These are phyloP conservation scores for Russula vinacea DNA, from an alignment of 768 basidiomycete species.

Conservation along the genomic window DNA sequence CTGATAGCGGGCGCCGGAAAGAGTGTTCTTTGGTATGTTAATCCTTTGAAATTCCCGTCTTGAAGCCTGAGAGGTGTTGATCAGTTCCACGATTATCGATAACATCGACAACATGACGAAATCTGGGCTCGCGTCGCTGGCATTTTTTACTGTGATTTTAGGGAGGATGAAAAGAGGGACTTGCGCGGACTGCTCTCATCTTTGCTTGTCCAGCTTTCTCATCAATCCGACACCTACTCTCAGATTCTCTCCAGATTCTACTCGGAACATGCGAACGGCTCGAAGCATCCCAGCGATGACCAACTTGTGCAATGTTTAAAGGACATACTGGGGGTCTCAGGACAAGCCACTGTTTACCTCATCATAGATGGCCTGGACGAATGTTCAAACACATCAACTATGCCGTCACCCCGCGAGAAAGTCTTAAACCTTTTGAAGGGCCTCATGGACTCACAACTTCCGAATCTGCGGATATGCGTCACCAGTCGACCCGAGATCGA, in stretches of 20 bases:
- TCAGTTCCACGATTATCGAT: neutral
- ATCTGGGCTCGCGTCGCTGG: conserved; percentile 1
- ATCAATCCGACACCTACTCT: neutral
- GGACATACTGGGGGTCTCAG: neutral
- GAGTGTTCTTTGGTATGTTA: neutral
- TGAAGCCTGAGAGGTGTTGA: neutral
- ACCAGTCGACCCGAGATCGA: conserved; percentile 7
- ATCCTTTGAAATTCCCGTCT: neutral
- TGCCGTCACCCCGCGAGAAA: neutral
- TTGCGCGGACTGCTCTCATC: conserved; percentile 4
- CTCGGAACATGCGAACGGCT: neutral
- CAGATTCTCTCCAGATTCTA: conserved; percentile 1
- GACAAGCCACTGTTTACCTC: neutral
- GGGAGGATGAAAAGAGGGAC: neutral
- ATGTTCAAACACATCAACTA: neutral
- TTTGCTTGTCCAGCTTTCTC: neutral
- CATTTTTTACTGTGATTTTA: conserved; percentile 8
- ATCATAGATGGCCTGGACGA: conserved; percentile 8
- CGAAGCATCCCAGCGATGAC: neutral
- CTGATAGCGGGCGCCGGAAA: neutral
- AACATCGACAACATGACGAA: neutral
- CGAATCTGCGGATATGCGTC: neutral
- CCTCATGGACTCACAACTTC: neutral
- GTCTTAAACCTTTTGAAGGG: neutral
- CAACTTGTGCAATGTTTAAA: neutral